Percentiles rank a stretch among this genome's conserved stretches.
Conservation (phyloP, 2,329 filamentous ascomycete genomes). For the Penicillium expansum region DNA sequence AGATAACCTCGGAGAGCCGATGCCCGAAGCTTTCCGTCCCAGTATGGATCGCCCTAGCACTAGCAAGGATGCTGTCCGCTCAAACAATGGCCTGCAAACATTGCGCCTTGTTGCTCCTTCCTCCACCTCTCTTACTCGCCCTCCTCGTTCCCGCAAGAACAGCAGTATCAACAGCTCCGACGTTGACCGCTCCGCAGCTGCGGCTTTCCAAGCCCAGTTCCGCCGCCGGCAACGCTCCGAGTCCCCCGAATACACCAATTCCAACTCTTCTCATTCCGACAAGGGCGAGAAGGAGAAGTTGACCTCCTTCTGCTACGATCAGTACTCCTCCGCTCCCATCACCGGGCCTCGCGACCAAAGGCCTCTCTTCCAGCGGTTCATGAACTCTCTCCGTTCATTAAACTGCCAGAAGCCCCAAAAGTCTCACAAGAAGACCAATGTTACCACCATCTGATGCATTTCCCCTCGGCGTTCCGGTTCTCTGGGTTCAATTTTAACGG, state of each 20-base stretch:
- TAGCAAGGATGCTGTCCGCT: conserved; percentile 26
- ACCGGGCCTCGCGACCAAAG: conserved; percentile 11
- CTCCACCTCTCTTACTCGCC: conserved; percentile 32
- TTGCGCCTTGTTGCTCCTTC: conserved; percentile 39
- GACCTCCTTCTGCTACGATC: conserved; percentile 33
- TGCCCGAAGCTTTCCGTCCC: conserved; percentile 13
- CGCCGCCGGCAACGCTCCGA: conserved; percentile 34
- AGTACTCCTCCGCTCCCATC: conserved; percentile 26
- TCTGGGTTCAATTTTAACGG: neutral
- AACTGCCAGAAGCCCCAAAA: conserved; percentile 21
- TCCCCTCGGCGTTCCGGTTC: conserved; percentile 15
- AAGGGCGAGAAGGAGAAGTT: conserved; percentile 27
- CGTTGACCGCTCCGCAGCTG: conserved; percentile 36
- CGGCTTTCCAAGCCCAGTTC: conserved; percentile 37
- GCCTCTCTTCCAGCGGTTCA: conserved; percentile 21
- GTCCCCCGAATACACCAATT: conserved; percentile 24
- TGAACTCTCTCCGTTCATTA: conserved; percentile 22
- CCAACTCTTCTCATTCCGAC: conserved; percentile 11
- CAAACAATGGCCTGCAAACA: conserved; percentile 27
- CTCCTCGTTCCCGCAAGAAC: conserved; percentile 25
- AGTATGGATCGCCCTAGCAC: conserved; percentile 25
- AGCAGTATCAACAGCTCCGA: conserved; percentile 28
- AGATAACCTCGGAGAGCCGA: conserved; percentile 13
- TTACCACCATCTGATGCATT: conserved; percentile 17
- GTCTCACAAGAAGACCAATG: conserved; percentile 15